Evolutionary conservation across 257 asterid genomes (phyloP).

Genomic region (Gynochthodes officinalis): DNA sequence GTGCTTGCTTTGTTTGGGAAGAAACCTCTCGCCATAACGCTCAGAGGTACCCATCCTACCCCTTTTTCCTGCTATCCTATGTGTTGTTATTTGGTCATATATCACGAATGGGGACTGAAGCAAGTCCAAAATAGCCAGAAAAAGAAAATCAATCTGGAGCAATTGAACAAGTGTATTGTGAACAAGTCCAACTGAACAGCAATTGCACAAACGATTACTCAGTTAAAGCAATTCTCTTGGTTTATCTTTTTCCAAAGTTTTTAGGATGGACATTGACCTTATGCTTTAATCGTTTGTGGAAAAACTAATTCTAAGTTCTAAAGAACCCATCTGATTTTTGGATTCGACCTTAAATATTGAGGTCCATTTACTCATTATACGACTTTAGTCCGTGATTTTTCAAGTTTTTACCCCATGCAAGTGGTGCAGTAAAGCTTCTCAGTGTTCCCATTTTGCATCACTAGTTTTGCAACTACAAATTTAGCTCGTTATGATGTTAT

Average conservation of each 20-base stretch:
- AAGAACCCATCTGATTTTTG: background rate
- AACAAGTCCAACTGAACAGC: background rate
- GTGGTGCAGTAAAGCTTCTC: background rate
- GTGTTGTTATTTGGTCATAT: background rate
- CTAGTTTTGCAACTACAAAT: background rate
- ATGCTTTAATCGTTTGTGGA: background rate
- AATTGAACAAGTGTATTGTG: too few species aligned
- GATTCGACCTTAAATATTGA: background rate
- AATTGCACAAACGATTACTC: background rate
- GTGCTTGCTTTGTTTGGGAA: constrained; percentile 80
- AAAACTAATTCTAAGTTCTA: background rate
- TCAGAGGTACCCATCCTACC: constrained; percentile 44
- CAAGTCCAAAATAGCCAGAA: too few species aligned
- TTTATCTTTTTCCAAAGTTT: background rate
- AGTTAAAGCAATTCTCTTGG: background rate
- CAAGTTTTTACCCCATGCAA: background rate
- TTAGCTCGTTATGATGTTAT: background rate
- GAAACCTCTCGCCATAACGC: constrained; percentile 65
- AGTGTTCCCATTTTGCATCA: background rate
- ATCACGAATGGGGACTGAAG: background rate
- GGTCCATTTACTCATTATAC: background rate
- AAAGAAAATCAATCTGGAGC: too few species aligned
- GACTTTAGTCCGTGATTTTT: background rate
- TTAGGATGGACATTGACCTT: background rate
- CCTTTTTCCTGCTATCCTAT: background rate